Evolutionary conservation across 2,329 filamentous ascomycete species (phyloP).

Genomic region (Fusarium sp.): DNA sequence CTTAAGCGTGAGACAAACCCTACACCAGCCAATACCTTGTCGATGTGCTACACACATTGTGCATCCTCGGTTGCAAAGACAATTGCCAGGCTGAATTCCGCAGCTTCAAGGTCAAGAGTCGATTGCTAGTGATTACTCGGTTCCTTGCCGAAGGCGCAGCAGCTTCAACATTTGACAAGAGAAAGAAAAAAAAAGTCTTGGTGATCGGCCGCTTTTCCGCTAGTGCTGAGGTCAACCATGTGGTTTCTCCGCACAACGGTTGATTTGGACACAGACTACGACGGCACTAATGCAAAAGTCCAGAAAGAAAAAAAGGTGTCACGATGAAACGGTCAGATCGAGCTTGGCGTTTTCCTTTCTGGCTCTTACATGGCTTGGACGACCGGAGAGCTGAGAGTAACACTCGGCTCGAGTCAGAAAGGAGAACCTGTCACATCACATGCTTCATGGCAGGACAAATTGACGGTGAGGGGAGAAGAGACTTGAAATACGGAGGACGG

Average conservation of each 20-base stretch:
- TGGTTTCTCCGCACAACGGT: conserved; percentile 51
- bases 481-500: background rate
- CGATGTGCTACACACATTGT: background rate
- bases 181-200: background rate
- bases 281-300: conserved; percentile 8
- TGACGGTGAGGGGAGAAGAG: background rate
- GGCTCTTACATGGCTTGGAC: background rate
- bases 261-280: conserved; percentile 1
- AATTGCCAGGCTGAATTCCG: background rate
- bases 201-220: background rate
- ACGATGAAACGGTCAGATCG: conserved; percentile 25
- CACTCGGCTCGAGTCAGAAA: background rate
- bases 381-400: background rate
- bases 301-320: conserved; percentile 16
- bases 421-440: background rate
- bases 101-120: background rate
- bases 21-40: background rate
- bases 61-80: background rate
- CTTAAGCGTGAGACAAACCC: background rate
- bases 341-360: background rate
- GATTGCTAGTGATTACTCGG: background rate
- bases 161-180: background rate
- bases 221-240: conserved; percentile 9
- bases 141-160: background rate
- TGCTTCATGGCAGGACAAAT: background rate